A percentile compares a stretch with the other conserved stretches of the same genome.
Conservation (phyloP, 164 flowering plant species). For the Chimonanthus salicifolius region DNA sequence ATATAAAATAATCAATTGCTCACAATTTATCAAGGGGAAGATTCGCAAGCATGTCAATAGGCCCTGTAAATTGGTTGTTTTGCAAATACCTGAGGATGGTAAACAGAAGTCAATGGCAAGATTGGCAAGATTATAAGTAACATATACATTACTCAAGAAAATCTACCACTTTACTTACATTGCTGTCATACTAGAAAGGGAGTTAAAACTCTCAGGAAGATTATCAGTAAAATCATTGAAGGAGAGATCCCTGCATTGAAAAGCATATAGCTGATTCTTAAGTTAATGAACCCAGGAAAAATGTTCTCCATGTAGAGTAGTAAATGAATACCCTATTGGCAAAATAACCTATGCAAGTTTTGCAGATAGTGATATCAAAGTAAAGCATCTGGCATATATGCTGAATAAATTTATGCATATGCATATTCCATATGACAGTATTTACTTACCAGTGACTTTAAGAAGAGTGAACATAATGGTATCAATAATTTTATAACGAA, state of each 20-base stretch:
- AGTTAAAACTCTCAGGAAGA: slow-evolving; percentile 62
- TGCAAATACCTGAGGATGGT: slow-evolving; percentile 65
- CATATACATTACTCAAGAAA: slow-evolving; percentile 1
- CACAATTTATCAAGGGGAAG: slow-evolving; percentile 78
- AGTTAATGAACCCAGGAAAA: not conserved
- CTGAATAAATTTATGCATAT: no score
- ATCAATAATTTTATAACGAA: no score
- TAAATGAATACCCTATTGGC: not conserved
- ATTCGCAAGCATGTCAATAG: slow-evolving; percentile 71
- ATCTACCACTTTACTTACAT: slow-evolving; percentile 45
- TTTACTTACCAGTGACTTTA: no score
- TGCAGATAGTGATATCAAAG: no score
- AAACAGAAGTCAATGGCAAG: slow-evolving; percentile 3
- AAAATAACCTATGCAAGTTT: not conserved
- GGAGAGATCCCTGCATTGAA: slow-evolving; percentile 72
- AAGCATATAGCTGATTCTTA: not conserved
- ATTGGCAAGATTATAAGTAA: slow-evolving; percentile 2
- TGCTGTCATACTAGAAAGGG: slow-evolving; percentile 50
- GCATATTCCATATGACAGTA: no score
- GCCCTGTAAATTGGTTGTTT: slow-evolving; percentile 81
- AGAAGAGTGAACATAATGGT: no score
- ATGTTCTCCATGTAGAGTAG: no score
- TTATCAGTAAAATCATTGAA: slow-evolving; percentile 58
- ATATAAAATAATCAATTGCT: slow-evolving; percentile 21
- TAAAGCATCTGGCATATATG: no score